phyloP scores from a whole-genome alignment of 192 early-diverging fungal genomes.

The Mortierella claussenii region DNA sequence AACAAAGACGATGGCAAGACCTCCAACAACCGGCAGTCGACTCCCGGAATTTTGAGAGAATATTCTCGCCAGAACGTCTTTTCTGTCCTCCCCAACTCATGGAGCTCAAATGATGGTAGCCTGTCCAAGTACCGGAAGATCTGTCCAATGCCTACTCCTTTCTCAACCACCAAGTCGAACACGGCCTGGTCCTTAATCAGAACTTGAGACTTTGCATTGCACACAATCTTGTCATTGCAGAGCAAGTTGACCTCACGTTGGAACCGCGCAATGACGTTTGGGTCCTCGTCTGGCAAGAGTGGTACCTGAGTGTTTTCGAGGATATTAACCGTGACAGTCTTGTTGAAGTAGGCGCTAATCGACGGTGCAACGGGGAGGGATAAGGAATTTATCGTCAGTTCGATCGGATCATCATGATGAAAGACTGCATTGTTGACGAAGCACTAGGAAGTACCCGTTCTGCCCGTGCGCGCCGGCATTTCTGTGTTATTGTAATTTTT shows the following conservation, averaged over 20 bases:
- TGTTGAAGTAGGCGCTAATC: slow-evolving; percentile 57
- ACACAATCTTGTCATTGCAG: slow-evolving; percentile 52
- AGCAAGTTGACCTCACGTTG: slow-evolving; percentile 56
- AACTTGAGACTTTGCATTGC: slow-evolving; percentile 55
- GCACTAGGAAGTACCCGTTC: no score
- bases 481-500: no score
- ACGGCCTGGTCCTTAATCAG: slow-evolving; percentile 49
- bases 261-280: slow-evolving; percentile 41
- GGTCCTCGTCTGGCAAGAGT: slow-evolving; percentile 16
- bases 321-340: slow-evolving; percentile 40
- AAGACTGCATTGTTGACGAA: no score
- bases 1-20: slow-evolving; percentile 45
- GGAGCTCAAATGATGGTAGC: slow-evolving; percentile 53
- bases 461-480: no score
- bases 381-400: no score
- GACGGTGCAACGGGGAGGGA: background rate
- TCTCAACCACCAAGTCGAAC: slow-evolving; percentile 49
- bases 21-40: slow-evolving; percentile 54
- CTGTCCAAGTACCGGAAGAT: slow-evolving; percentile 57
- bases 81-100: slow-evolving; percentile 41
- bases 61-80: slow-evolving; percentile 58
- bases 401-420: no score
- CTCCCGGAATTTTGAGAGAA: slow-evolving; percentile 43
- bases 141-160: slow-evolving; percentile 58
- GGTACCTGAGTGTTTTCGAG: slow-evolving; percentile 41